Percentiles rank a stretch among this genome's conserved stretches.
Evolutionary conservation across 139 green algal genomes (phyloP).

Genomic region (Limnomonas spitsbergensis): DNA sequence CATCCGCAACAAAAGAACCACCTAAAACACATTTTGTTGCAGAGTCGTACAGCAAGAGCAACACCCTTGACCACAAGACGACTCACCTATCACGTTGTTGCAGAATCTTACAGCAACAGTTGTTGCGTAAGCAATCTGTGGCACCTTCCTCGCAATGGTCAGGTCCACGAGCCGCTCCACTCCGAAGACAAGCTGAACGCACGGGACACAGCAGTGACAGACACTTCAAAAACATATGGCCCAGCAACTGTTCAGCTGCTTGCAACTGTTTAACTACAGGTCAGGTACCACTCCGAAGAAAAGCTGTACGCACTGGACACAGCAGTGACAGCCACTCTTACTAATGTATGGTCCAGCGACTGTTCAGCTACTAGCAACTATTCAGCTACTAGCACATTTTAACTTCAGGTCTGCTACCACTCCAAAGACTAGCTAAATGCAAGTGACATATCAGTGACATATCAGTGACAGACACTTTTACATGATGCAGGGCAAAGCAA

Average conservation of each 20-base stretch:
- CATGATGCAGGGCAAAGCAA: neutral
- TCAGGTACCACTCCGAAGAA: slow-evolving; percentile 90
- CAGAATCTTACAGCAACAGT: slow-evolving; percentile 87
- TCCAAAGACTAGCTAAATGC: slow-evolving; percentile 76
- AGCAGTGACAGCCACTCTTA: neutral
- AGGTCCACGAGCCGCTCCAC: slow-evolving; percentile 84
- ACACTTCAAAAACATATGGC: neutral
- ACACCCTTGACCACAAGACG: too few relatives aligned
- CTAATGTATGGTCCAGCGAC: neutral
- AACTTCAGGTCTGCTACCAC: slow-evolving; percentile 55
- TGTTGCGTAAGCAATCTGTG: slow-evolving; percentile 66
- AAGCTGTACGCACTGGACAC: slow-evolving; percentile 42
- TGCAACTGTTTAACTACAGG: neutral
- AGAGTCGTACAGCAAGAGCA: too few relatives aligned
- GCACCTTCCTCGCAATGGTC: slow-evolving; percentile 65
- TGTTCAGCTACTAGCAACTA: neutral
- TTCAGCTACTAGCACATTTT: too few relatives aligned
- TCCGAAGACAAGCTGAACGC: slow-evolving; percentile 77
- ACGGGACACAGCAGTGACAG: neutral
- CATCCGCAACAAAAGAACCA: too few relatives aligned
- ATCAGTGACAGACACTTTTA: too few relatives aligned
- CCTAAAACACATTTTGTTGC: too few relatives aligned
- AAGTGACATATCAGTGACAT: neutral
- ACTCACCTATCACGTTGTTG: slow-evolving; percentile 91
- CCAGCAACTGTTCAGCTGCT: neutral